Base-by-base conservation (phyloP, 768 basidiomycete genomes). In the Suillus tomentosus region DNA sequence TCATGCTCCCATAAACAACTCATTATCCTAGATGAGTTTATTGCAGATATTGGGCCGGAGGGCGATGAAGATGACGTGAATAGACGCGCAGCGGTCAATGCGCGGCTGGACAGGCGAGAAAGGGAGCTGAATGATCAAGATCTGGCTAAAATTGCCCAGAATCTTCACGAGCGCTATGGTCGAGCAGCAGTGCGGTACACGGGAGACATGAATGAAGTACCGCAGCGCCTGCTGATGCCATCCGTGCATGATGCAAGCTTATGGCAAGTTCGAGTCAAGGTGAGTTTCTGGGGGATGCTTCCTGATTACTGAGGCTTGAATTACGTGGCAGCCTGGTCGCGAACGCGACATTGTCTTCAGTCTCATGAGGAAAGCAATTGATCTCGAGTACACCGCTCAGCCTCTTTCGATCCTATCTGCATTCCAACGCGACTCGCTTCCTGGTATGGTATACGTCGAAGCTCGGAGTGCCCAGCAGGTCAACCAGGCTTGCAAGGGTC, bases 391-490 rank as follows among this genome's bases (percentile, higher is more conserved):
- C 74, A 85, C 85, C 3, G 87, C 85, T 54, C 83, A 82, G 39
- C 94, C 95, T 0, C 85, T 98, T 47, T 84, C 84, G n/a, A 95
- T 99, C 68, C 80, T 92, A 53, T 94, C 97, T 9, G 95, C 94
- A 7, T 99, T 99, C 78, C 92, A 96, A 75, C 90, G 96, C 54
- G 96, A 99, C 74, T 96, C 96, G 2, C 81, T 99, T 3, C 88
- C 92, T 0, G 96, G 96, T 1, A 95, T 95, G 88, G 90, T 99
- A 66, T 99, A 99, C 73, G 89, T 99, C 55, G 97, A 99, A 79
- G 95, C 96, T 10, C 87, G 91, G 58, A 91, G 91, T 66, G 84
- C 94, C 37, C 88, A 92, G 64, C 88, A 94, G 70, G 96, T 98
- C 62, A 85, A 82, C 66, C 84, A 89, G 63, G 96, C 96, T 7